These are phyloP conservation scores for Hypoxylon cercidicola DNA, from an alignment of 495 filamentous ascomycete genomes.

Conservation along the genomic window DNA sequence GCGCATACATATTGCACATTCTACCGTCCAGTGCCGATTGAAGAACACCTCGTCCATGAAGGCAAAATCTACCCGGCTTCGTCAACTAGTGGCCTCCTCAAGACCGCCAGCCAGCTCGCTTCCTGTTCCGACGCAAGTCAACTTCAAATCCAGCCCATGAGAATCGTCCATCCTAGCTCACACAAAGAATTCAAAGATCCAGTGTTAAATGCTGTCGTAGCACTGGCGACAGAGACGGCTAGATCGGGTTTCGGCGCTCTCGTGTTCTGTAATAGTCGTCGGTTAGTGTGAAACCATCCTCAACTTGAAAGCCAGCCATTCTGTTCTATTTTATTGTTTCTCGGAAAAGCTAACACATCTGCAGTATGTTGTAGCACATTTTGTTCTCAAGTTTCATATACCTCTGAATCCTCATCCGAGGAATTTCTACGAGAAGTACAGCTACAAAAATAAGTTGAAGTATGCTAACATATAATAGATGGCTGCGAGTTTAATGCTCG, in stretches of 20 bases:
- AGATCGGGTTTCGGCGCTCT: constrained; percentile 75
- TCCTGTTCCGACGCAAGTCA: constrained; percentile 50
- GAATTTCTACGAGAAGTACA: not conserved
- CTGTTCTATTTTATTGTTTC: not conserved
- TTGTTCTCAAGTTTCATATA: not conserved
- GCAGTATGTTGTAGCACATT: constrained; percentile 25
- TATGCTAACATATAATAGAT: constrained; percentile 29
- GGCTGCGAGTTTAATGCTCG: constrained; percentile 72
- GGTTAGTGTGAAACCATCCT: constrained; percentile 24
- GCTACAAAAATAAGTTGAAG: not conserved
- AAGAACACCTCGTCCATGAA: constrained; percentile 82
- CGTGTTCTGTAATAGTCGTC: constrained; percentile 79
- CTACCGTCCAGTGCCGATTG: constrained; percentile 78
- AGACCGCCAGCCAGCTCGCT: constrained; percentile 66
- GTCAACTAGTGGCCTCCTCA: constrained; percentile 70
- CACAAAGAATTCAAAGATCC: constrained; percentile 71
- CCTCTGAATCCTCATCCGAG: too few species aligned
- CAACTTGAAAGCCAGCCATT: not conserved
- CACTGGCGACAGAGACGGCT: constrained; percentile 74
- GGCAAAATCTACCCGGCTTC: constrained; percentile 73
- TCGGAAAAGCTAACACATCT: constrained; percentile 19
- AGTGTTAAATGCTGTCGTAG: constrained; percentile 74
- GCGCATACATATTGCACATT: constrained; percentile 78
- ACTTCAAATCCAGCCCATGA: constrained; percentile 52
- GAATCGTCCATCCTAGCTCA: constrained; percentile 63